Evolutionary conservation across 176 grass and related monocot genomes (phyloP).

Genomic region (Zoysia pacifica): DNA sequence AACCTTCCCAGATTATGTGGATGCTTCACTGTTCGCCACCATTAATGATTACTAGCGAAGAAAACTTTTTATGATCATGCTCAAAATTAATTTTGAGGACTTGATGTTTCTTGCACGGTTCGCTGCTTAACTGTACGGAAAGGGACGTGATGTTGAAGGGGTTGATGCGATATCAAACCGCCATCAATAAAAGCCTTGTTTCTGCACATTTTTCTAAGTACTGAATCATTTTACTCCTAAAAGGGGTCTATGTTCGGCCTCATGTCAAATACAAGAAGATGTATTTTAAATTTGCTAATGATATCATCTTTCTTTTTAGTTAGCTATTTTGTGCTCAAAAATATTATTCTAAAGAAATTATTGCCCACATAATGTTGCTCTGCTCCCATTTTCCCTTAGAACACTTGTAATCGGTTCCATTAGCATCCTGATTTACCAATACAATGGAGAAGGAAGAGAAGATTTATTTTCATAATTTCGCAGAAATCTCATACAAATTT

Average conservation of each 20-base stretch:
- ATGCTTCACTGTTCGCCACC: too few species aligned
- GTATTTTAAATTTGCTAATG: background rate
- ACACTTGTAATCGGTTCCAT: too few species aligned
- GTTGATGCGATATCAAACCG: slow-evolving; percentile 7
- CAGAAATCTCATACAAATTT: too few species aligned
- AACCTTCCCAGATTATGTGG: background rate
- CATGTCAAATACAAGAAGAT: background rate
- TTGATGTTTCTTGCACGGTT: background rate
- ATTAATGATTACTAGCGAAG: background rate
- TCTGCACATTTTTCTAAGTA: background rate
- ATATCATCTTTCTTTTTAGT: background rate
- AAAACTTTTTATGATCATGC: background rate
- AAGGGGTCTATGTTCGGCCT: background rate
- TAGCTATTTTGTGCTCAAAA: background rate
- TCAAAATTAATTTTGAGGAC: background rate
- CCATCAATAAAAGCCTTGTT: slow-evolving; percentile 21
- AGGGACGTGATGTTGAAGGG: background rate
- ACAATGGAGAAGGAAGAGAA: too few species aligned
- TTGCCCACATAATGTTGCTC: too few species aligned
- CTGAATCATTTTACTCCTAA: background rate
- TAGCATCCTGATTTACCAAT: too few species aligned
- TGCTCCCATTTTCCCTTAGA: too few species aligned
- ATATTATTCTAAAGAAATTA: too few species aligned
- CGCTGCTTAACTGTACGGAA: slow-evolving; percentile 34
- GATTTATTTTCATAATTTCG: too few species aligned